A percentile compares a stretch with the other conserved stretches of the same genome.
Evolutionary conservation across 768 basidiomycete genomes (phyloP).

Genomic region (Leccinum obscurum): DNA sequence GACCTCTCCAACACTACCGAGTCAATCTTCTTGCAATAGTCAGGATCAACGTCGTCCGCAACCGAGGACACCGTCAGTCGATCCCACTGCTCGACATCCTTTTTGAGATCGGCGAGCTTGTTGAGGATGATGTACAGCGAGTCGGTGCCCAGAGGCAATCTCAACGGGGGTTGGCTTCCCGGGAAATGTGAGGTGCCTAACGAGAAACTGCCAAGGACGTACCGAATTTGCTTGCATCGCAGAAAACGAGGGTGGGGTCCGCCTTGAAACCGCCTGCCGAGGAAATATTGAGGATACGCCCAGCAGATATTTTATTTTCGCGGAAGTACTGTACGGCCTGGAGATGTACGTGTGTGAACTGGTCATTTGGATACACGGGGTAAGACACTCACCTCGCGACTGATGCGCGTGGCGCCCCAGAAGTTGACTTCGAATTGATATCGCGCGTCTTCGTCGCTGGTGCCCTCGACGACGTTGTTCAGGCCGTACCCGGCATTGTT

Average conservation of each 20-base stretch:
- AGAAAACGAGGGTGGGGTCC: conserved; percentile 19
- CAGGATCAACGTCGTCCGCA: conserved; percentile 23
- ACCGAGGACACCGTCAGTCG: conserved; percentile 15
- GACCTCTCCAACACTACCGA: no score
- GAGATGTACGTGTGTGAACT: not conserved
- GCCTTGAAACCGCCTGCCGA: conserved; percentile 21
- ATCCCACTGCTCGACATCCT: conserved; percentile 16
- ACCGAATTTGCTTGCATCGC: conserved; percentile 27
- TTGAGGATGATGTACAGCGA: conserved; percentile 16
- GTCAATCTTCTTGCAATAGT: conserved; percentile 10
- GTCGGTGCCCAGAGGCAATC: conserved; percentile 22
- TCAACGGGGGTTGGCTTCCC: conserved; percentile 20
- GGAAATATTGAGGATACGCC: conserved; percentile 25
- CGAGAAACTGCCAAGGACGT: not conserved
- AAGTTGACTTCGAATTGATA: conserved; percentile 34
- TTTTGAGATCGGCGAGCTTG: conserved; percentile 21
- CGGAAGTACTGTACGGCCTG: conserved; percentile 33
- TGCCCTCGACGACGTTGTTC: conserved; percentile 27
- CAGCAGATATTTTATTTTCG: conserved; percentile 25
- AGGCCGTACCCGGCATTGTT: conserved; percentile 34
- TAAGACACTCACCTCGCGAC: conserved; percentile 19
- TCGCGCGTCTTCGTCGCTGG: conserved; percentile 27
- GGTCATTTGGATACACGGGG: not conserved
- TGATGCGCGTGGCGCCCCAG: conserved; percentile 30
- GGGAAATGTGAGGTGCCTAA: conserved; percentile 9